Evolutionary conservation across 1,284 basidiomycete genomes (phyloP), one percentile per base, ranked within the genome.

Genomic region (Ustilago shanxiensis): DNA sequence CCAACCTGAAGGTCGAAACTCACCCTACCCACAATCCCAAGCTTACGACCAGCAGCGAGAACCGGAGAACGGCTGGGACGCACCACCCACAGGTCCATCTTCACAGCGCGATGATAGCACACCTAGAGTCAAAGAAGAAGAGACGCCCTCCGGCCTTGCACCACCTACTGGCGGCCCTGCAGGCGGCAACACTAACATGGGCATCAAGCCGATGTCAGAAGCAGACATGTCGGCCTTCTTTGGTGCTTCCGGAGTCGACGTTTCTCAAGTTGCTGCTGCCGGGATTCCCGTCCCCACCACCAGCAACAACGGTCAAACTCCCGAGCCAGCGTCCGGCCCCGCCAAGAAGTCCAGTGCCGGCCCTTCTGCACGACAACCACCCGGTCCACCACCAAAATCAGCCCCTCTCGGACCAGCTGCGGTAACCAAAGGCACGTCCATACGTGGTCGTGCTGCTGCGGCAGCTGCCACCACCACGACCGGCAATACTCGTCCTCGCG

Each of bases 211-310:
- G 2, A 65, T 77, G 68, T 65, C 68, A 1, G 59, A 64, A 26
- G 59, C 65, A 13, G 74, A 72, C 61, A 77, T 77, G 74, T 69
- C 66, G 7, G 64, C 67, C 16, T 77, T 77, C 57, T 60, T 77
- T 16, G 67, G 71, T 26, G 71, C 71, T 20, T 65, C 75, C 13
- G 72, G 72, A 5, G 61, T 72, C n/a, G 73, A 75, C 35, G 45
- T 29, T 3, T 70, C 70, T 18, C 68, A 72, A 53, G 67, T 62
- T 1, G 69, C 64, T 2, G 77, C 72, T 18, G 77, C 63, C 1
- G 73, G 64, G 7, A 54, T 72, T 31, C 52, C 39, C 8, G 56
- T 49, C 31, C 29, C 33, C 18, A n/a, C 50, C 26, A 52, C 28
- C 50, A n/a, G n/a, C n/a, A 33, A 52, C n/a, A 51, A 18, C 49